Base-by-base conservation (phyloP, 495 filamentous ascomycete genomes). In the Immersiella caudata region DNA sequence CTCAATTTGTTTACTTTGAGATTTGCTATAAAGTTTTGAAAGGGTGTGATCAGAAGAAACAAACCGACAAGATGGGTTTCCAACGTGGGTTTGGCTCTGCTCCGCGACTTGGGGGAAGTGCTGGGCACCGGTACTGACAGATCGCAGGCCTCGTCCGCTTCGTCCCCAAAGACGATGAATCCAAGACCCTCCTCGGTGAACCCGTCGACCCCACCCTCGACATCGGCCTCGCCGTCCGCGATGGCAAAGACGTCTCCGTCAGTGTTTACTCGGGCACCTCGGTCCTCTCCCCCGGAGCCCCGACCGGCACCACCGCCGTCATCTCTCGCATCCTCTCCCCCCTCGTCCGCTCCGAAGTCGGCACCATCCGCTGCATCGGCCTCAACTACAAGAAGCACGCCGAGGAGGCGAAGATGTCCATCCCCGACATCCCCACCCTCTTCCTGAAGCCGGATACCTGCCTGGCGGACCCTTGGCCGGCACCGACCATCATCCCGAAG, bases 131-230 rank as follows among this genome's bases (percentile, higher is more conserved):
- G 26, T 24, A 27, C 11, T 57, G 33, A 29, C 24, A 5, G 2
- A 29, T 6, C 52, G 26, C 66, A 88, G 86, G 86, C 73, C 80
- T 89, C 71, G 84, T 88, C 69, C 84, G 87, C 62, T 88, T 89
- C 68, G 76, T 82, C 54, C 83, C 87, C 64, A 85, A 83, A 73
- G 84, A 80, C 14, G 79, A 82, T 67, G 75, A 78, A 51, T 71
- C 74, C 70, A 83, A 80, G 64, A 73, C 85, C 66, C 74, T 88
- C 51, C 84, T 88, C 71, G 86, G 86, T 35, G 82, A 89, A 74
- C 87, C 87, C 18, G 74, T 82, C 24, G 81, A 86, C 67, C 68
- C 75, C 9, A 68, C 81, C 14, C 64, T 88, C 29, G 84, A 89
- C 65, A 80, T 89, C 25, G 86, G 85, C 55, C 70, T 83, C 58